These are phyloP conservation scores for Cyberlindnera xylosilytica DNA, from an alignment of 805 yeast species.

Conservation along the genomic window DNA sequence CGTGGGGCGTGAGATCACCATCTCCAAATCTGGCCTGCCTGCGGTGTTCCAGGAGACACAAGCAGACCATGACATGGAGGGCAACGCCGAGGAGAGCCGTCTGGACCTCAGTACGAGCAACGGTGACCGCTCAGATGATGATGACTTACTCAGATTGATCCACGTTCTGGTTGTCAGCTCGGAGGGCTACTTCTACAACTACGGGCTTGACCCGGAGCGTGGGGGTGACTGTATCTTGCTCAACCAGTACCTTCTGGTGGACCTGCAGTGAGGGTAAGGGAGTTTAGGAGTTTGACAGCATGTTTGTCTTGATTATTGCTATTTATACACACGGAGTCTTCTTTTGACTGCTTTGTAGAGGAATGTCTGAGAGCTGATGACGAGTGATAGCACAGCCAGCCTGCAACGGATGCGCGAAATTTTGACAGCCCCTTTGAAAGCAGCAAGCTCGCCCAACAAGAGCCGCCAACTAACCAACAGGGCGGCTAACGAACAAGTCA, in stretches of 20 bases:
- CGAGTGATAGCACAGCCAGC: too few species aligned
- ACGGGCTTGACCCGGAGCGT: constrained; percentile 76
- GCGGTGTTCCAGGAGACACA: constrained; percentile 16
- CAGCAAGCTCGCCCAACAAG: neutral
- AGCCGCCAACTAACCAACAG: too few species aligned
- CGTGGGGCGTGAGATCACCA: constrained; percentile 35
- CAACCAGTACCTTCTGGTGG: constrained; percentile 58
- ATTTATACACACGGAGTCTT: too few species aligned
- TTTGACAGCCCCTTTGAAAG: neutral
- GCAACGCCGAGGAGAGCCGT: neutral
- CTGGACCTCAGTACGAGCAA: neutral
- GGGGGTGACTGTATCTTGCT: constrained; percentile 91
- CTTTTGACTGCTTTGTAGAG: too few species aligned
- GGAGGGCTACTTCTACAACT: constrained; percentile 78
- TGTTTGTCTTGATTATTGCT: too few species aligned
- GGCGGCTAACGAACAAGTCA: too few species aligned
- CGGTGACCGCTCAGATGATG: constrained; percentile 14
- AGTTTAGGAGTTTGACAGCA: too few species aligned
- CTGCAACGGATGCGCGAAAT: neutral
- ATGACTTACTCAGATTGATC: constrained; percentile 30
- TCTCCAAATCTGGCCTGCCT: constrained; percentile 24
- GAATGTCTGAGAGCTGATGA: too few species aligned
- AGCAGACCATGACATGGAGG: neutral
- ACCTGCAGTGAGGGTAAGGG: constrained; percentile 7
- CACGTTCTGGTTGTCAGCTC: constrained; percentile 73